These are phyloP conservation scores for Gilbertella persicaria DNA, from an alignment of 371 early-diverging fungal species.

Conservation along the genomic window DNA sequence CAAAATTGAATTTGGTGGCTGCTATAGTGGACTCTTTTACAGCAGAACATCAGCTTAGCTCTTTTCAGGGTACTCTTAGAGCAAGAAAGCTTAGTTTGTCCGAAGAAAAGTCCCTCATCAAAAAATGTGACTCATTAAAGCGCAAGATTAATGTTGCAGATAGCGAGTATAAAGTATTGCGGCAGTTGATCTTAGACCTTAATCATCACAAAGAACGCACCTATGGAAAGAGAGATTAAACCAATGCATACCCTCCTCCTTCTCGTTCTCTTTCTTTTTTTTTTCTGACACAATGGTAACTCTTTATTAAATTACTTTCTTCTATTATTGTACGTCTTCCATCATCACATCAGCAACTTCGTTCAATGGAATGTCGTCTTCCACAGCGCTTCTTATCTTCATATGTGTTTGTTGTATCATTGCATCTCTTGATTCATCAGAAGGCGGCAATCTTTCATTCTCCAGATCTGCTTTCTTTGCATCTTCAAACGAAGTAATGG, in stretches of 20 bases:
- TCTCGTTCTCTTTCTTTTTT: no score
- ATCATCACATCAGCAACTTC: constrained; percentile 53
- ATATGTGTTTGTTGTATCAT: constrained; percentile 49
- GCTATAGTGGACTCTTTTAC: background rate
- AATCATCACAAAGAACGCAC: no score
- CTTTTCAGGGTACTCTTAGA: no score
- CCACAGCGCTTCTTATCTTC: constrained; percentile 49
- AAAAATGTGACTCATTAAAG: no score
- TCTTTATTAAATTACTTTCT: no score
- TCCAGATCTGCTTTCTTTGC: constrained; percentile 87
- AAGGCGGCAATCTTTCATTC: constrained; percentile 92
- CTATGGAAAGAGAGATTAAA: no score
- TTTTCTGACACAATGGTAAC: no score
- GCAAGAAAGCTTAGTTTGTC: background rate
- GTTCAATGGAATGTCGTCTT: constrained; percentile 40
- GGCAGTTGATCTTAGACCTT: no score
- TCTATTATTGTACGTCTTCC: background rate
- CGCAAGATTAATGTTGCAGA: no score
- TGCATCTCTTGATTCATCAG: constrained; percentile 53
- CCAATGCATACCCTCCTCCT: no score
- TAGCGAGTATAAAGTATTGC: no score
- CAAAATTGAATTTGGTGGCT: background rate
- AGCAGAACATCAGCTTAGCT: background rate
- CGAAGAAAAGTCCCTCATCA: background rate
- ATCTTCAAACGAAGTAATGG: constrained; percentile 90